A percentile compares a stretch with the other conserved stretches of the same genome.
Evolutionary conservation across 305 asterid species (phyloP).

Genomic region (Striga hermonthica): DNA sequence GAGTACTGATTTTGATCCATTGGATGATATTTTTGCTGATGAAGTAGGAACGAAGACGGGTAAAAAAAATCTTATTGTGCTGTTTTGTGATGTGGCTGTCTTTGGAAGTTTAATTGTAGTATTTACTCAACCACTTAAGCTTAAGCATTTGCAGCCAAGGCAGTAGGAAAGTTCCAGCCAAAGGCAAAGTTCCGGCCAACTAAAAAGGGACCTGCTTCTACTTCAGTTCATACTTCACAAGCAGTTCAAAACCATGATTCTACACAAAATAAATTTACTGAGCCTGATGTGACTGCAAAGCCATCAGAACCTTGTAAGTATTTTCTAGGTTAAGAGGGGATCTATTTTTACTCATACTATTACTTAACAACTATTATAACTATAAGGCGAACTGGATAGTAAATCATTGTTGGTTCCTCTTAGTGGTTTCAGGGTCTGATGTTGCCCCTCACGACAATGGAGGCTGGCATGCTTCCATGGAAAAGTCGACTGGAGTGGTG

Average conservation of each 20-base stretch:
- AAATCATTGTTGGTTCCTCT: constrained; percentile 13
- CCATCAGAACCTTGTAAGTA: constrained; percentile 41
- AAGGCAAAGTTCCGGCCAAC: constrained; percentile 7
- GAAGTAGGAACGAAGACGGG: neutral
- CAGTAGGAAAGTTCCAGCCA: constrained; percentile 10
- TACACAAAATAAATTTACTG: constrained; percentile 29
- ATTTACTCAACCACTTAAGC: neutral
- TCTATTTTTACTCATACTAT: neutral
- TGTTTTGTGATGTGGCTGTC: neutral
- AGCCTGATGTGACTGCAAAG: constrained; percentile 30
- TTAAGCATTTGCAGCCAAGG: neutral
- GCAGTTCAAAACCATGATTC: constrained; percentile 34
- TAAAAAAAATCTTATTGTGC: neutral
- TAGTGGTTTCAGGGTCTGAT: constrained; percentile 39
- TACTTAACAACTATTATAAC: neutral
- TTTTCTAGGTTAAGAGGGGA: constrained; percentile 20
- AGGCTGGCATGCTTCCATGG: constrained; percentile 38
- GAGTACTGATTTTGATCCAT: constrained; percentile 8
- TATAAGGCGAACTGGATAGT: constrained; percentile 18
- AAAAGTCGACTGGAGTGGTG: constrained; percentile 52
- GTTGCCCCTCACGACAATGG: constrained; percentile 36
- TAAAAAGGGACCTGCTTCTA: neutral
- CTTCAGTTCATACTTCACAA: constrained; percentile 37
- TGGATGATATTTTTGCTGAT: neutral
- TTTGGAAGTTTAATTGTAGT: neutral